These are phyloP conservation scores for Trichothecium sympodiale DNA, from an alignment of 2,329 filamentous ascomycete genomes.

Conservation along the genomic window DNA sequence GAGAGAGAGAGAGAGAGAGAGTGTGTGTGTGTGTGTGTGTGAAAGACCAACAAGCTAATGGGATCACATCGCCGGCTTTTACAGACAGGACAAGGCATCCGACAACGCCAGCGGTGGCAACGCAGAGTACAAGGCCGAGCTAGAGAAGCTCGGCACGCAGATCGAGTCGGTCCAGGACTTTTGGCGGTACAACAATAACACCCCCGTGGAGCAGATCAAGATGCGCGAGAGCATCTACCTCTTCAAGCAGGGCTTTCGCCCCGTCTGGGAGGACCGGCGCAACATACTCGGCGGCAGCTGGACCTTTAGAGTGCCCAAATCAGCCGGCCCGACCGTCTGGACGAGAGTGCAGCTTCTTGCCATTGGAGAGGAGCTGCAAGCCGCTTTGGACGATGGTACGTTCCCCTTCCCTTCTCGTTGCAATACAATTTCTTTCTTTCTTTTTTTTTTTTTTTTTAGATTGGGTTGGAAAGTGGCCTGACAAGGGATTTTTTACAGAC, in stretches of 20 bases:
- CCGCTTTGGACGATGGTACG: constrained; percentile 58
- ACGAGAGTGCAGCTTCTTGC: constrained; percentile 71
- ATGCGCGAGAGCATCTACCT: constrained; percentile 70
- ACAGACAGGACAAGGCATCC: constrained; percentile 32
- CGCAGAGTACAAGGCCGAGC: constrained; percentile 38
- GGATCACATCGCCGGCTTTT: not conserved
- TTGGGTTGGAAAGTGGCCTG: not conserved
- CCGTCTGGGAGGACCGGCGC: constrained; percentile 76
- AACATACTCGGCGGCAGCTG: constrained; percentile 80
- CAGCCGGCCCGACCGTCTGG: constrained; percentile 63
- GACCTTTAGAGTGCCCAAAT: constrained; percentile 84
- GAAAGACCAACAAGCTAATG: no score
- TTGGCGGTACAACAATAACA: constrained; percentile 75
- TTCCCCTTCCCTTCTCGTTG: no score
- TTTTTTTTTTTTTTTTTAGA: not conserved
- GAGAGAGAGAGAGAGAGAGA: no score
- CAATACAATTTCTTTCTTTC: not conserved
- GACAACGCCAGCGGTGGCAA: constrained; percentile 26
- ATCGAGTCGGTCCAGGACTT: constrained; percentile 79
- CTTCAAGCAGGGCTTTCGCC: constrained; percentile 67
- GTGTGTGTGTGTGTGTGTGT: no score
- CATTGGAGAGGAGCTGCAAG: constrained; percentile 71
- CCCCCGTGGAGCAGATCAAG: constrained; percentile 63
- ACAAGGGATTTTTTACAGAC: constrained; percentile 31
- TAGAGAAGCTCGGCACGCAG: constrained; percentile 51